A percentile compares a stretch with the other conserved stretches of the same genome.
Evolutionary conservation across 495 filamentous ascomycete genomes (phyloP).

Genomic region (Aspergillus nidulans): DNA sequence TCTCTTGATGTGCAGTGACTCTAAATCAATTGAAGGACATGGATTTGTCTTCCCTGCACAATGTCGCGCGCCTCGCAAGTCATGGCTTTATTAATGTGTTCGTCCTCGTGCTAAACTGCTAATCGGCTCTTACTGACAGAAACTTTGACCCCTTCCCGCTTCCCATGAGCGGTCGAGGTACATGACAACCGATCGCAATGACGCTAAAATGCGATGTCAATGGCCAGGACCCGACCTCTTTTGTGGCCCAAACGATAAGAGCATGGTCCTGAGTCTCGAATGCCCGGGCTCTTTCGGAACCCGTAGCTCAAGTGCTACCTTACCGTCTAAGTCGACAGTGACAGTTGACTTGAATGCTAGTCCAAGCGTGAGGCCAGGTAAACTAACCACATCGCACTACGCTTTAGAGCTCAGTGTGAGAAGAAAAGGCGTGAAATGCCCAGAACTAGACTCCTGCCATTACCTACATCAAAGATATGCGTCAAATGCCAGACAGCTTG

Average conservation of each 20-base stretch:
- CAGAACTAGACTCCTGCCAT: neutral
- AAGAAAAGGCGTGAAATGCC: neutral
- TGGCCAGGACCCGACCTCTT: neutral
- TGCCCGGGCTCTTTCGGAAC: neutral
- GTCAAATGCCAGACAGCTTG: neutral
- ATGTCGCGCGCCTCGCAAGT: neutral
- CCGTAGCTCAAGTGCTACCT: neutral
- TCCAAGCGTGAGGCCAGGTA: neutral
- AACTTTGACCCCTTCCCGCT: neutral
- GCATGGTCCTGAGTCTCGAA: neutral
- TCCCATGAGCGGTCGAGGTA: neutral
- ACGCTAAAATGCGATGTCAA: neutral
- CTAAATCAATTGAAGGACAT: slow-evolving; percentile 8
- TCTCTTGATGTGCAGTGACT: neutral
- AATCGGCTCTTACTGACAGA: neutral
- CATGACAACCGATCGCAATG: neutral
- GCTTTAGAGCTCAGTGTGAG: neutral
- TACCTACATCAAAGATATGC: neutral
- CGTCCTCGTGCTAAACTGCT: neutral
- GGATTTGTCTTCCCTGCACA: slow-evolving; percentile 1
- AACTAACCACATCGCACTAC: neutral
- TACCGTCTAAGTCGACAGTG: neutral
- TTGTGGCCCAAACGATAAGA: neutral
- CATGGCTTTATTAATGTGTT: slow-evolving; percentile 4
- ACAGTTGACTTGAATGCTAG: neutral